phyloP scores from a whole-genome alignment of 495 filamentous ascomycete genomes.

The Aspergillus steynii region DNA sequence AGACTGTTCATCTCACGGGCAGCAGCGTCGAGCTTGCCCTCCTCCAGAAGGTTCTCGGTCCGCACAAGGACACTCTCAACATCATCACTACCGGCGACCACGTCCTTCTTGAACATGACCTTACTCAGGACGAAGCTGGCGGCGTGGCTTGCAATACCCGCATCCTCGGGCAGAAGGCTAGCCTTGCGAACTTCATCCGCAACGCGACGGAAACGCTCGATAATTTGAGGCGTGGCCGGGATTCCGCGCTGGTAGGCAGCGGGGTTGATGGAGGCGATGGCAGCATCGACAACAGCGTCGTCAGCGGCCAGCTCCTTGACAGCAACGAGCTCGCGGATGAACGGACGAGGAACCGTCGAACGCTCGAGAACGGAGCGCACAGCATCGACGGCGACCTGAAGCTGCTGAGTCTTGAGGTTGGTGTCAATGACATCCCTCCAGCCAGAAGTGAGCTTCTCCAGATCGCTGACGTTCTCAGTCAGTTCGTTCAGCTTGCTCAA shows the following conservation, averaged over 20 bases:
- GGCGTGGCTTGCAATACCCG: constrained; percentile 90
- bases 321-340: constrained; percentile 86
- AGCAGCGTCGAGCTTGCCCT: constrained; percentile 87
- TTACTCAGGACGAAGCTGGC: constrained; percentile 86
- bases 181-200: constrained; percentile 92
- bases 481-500: constrained; percentile 83
- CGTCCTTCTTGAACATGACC: constrained; percentile 90
- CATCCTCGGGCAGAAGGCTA: constrained; percentile 83
- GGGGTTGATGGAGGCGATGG: constrained; percentile 92
- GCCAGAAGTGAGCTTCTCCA: constrained; percentile 79
- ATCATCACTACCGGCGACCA: constrained; percentile 82
- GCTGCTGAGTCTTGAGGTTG: constrained; percentile 90
- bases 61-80: constrained; percentile 91
- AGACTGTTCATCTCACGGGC: constrained; percentile 93
- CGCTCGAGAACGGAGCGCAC: constrained; percentile 80
- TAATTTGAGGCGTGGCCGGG: constrained; percentile 75
- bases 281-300: constrained; percentile 82
- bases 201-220: constrained; percentile 96
- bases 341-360: constrained; percentile 72
- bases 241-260: constrained; percentile 91
- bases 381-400: constrained; percentile 92
- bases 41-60: constrained; percentile 84
- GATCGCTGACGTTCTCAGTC: constrained; percentile 68
- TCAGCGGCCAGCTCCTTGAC: constrained; percentile 86
- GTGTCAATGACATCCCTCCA: constrained; percentile 86